Evolutionary conservation across 768 basidiomycete species (phyloP).

Genomic region (Leccinum rimulosum): DNA sequence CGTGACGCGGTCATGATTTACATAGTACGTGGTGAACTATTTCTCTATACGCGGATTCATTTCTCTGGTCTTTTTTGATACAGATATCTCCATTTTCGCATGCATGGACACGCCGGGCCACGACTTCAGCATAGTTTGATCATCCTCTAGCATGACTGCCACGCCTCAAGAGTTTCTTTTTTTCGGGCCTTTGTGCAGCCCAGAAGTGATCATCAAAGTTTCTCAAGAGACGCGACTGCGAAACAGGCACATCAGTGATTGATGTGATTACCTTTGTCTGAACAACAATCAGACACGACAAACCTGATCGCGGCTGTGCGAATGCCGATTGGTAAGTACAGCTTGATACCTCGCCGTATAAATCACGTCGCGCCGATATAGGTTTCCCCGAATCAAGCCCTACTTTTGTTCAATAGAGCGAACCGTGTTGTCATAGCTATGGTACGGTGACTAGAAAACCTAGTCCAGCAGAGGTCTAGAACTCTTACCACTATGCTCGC

Average conservation of each 20-base stretch:
- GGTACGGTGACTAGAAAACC: not conserved
- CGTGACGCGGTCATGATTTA: slow-evolving; percentile 24
- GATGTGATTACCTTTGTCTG: slow-evolving; percentile 19
- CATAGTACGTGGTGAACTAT: slow-evolving; percentile 8
- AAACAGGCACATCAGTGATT: slow-evolving; percentile 11
- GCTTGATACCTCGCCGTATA: no score
- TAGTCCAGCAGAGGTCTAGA: not conserved
- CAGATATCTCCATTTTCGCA: slow-evolving; percentile 33
- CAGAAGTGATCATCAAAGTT: slow-evolving; percentile 15
- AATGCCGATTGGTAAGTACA: slow-evolving; percentile 20
- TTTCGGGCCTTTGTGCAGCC: slow-evolving; percentile 43
- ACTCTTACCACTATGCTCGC: not conserved
- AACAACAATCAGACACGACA: slow-evolving; percentile 9
- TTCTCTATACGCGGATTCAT: not conserved
- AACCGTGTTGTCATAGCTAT: not conserved
- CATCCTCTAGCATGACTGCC: slow-evolving; percentile 26
- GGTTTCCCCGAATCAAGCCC: not conserved
- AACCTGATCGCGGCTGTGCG: slow-evolving; percentile 18
- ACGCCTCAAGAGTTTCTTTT: slow-evolving; percentile 32
- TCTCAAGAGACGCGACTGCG: slow-evolving; percentile 21
- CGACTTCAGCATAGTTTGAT: slow-evolving; percentile 39
- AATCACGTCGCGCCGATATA: slow-evolving; percentile 6
- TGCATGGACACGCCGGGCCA: slow-evolving; percentile 36
- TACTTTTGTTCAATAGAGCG: not conserved
- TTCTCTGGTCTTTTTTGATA: slow-evolving; percentile 18